A percentile compares a stretch with the other conserved stretches of the same genome.
Evolutionary conservation across 2,329 filamentous ascomycete genomes (phyloP).

Genomic region (Phialophora tarda): DNA sequence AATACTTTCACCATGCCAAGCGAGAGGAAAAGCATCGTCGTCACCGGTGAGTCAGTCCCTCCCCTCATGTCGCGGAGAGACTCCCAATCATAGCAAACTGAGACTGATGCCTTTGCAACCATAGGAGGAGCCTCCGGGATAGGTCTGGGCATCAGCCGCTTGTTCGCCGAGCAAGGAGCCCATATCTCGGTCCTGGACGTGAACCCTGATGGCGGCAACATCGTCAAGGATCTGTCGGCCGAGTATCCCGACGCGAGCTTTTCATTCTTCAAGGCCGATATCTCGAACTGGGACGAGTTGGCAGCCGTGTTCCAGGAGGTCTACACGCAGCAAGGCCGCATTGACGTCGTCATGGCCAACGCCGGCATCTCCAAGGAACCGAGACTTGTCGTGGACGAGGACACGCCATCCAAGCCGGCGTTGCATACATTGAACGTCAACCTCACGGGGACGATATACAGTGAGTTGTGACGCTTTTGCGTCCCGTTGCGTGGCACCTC

Average conservation of each 20-base stretch:
- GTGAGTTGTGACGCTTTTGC: constrained; percentile 42
- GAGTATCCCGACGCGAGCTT: constrained; percentile 42
- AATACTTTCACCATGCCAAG: constrained; percentile 2
- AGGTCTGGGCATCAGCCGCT: constrained; percentile 45
- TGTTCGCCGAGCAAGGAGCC: constrained; percentile 43
- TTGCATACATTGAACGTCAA: constrained; percentile 48
- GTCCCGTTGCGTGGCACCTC: no score
- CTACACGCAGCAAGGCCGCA: constrained; percentile 43
- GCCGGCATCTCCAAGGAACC: constrained; percentile 56
- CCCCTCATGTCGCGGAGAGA: not conserved
- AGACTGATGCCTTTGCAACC: constrained; percentile 13
- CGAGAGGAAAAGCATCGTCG: constrained; percentile 41
- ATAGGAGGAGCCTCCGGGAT: constrained; percentile 48
- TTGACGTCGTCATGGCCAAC: constrained; percentile 59
- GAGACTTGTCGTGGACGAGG: constrained; percentile 44
- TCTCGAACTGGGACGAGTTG: constrained; percentile 47
- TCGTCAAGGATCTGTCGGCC: constrained; percentile 37
- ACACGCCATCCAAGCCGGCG: constrained; percentile 45
- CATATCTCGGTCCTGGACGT: constrained; percentile 46
- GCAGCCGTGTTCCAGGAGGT: constrained; percentile 46
- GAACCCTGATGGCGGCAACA: constrained; percentile 40
- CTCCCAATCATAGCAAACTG: no score
- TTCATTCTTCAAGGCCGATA: constrained; percentile 44
- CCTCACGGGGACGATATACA: constrained; percentile 52
- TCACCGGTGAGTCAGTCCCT: constrained; percentile 41